Conservation (phyloP, 331 rosid species). For the Phaseolus coccineus region DNA sequence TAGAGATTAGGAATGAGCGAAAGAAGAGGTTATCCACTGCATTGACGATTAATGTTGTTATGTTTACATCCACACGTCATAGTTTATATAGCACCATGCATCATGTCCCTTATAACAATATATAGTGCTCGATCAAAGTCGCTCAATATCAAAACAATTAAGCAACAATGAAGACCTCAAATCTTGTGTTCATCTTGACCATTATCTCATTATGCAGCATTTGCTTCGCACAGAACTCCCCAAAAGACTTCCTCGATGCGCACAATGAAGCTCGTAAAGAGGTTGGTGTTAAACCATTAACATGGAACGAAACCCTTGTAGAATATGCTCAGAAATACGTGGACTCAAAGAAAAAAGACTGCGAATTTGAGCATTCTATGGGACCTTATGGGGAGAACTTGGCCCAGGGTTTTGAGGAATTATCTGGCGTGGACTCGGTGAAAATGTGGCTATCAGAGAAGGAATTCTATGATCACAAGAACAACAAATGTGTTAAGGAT, state of each 20-base stretch:
- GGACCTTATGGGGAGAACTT: slow-evolving; percentile 47
- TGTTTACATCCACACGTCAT: no score
- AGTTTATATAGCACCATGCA: neutral
- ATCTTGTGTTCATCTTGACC: neutral
- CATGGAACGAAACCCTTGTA: slow-evolving; percentile 38
- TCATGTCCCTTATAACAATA: no score
- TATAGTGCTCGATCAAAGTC: neutral
- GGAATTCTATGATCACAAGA: neutral
- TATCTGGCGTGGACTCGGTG: neutral
- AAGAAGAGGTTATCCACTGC: neutral
- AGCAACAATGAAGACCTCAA: slow-evolving; percentile 8
- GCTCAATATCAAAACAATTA: neutral
- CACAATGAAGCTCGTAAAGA: slow-evolving; percentile 37
- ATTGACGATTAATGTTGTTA: neutral
- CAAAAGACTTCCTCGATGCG: neutral
- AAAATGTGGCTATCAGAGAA: slow-evolving; percentile 40
- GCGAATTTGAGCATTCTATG: slow-evolving; percentile 40
- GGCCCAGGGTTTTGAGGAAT: neutral
- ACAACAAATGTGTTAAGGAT: neutral
- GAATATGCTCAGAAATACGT: slow-evolving; percentile 37
- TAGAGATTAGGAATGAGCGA: neutral
- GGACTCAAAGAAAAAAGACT: neutral
- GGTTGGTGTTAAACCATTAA: slow-evolving; percentile 19
- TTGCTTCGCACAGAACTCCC: slow-evolving; percentile 6
- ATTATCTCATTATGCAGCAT: neutral